Percentiles rank a stretch among this genome's conserved stretches.
These are phyloP conservation scores for Periconia sp. DNA, from an alignment of 2,329 filamentous ascomycete genomes.

Conservation along the genomic window DNA sequence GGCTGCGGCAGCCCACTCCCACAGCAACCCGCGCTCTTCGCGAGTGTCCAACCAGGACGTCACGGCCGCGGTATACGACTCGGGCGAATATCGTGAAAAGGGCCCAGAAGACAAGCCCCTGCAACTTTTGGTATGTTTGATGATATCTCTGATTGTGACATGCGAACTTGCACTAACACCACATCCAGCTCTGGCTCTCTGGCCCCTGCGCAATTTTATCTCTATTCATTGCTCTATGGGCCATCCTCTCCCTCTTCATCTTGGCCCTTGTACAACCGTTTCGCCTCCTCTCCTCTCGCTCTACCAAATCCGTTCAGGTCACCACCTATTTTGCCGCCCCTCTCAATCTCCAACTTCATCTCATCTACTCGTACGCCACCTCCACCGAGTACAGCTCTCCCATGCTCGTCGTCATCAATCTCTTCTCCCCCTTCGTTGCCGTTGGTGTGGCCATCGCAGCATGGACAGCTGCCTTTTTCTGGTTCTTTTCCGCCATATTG, in stretches of 20 bases:
- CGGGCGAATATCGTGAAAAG: slow-evolving; percentile 41
- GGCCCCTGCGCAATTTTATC: slow-evolving; percentile 58
- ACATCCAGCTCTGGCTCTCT: slow-evolving; percentile 55
- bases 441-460: slow-evolving; percentile 58
- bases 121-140: slow-evolving; percentile 43
- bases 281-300: slow-evolving; percentile 54
- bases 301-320: slow-evolving; percentile 53
- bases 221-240: slow-evolving; percentile 56
- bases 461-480: slow-evolving; percentile 64
- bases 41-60: slow-evolving; percentile 22
- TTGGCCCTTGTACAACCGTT: slow-evolving; percentile 54
- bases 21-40: slow-evolving; percentile 19
- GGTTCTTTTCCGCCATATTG: slow-evolving; percentile 62
- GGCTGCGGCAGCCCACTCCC: slow-evolving; percentile 14
- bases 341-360: slow-evolving; percentile 54
- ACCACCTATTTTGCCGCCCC: slow-evolving; percentile 56
- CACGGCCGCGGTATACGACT: slow-evolving; percentile 32
- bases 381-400: slow-evolving; percentile 42
- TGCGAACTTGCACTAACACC: slow-evolving; percentile 8
- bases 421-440: slow-evolving; percentile 59
- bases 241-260: slow-evolving; percentile 51
- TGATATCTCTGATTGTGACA: not conserved
- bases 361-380: slow-evolving; percentile 48
- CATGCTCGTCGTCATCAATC: slow-evolving; percentile 55
- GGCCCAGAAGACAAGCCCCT: slow-evolving; percentile 48